phyloP scores from a whole-genome alignment of 352 stramenopile genomes.

The Plasmopara halstedii region DNA sequence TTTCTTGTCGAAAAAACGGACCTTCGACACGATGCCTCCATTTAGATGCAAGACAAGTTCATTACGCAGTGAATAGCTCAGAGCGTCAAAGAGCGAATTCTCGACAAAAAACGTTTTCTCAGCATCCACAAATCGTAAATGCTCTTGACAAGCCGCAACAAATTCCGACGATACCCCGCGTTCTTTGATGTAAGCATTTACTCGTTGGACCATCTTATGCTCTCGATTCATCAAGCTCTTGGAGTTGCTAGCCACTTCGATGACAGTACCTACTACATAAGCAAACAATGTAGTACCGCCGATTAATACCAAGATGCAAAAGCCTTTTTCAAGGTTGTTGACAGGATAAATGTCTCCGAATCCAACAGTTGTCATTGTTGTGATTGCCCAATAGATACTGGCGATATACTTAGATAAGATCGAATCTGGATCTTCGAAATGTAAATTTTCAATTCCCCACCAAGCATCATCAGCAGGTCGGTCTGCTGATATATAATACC shows the following conservation, averaged over 20 bases:
- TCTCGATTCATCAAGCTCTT: constrained; percentile 71
- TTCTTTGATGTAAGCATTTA: constrained; percentile 79
- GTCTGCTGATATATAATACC: constrained; percentile 72
- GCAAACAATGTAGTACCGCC: constrained; percentile 74
- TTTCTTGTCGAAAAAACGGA: constrained; percentile 80
- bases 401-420: constrained; percentile 68
- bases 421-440: constrained; percentile 52
- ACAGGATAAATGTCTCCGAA: constrained; percentile 80
- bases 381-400: constrained; percentile 80
- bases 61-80: constrained; percentile 55
- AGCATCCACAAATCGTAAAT: constrained; percentile 58
- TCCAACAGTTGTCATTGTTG: constrained; percentile 81
- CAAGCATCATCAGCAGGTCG: constrained; percentile 26
- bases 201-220: constrained; percentile 56
- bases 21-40: constrained; percentile 40
- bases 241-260: constrained; percentile 73
- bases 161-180: constrained; percentile 64
- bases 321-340: constrained; percentile 62
- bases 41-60: constrained; percentile 69
- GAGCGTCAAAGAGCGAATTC: constrained; percentile 47
- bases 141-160: constrained; percentile 57
- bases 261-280: constrained; percentile 76
- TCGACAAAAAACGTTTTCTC: constrained; percentile 71
- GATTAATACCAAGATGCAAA: constrained; percentile 80
- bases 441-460: constrained; percentile 34